A percentile compares a stretch with the other conserved stretches of the same genome.
phyloP scores from a whole-genome alignment of 495 filamentous ascomycete species.

The Podospora pseudopauciseta region DNA sequence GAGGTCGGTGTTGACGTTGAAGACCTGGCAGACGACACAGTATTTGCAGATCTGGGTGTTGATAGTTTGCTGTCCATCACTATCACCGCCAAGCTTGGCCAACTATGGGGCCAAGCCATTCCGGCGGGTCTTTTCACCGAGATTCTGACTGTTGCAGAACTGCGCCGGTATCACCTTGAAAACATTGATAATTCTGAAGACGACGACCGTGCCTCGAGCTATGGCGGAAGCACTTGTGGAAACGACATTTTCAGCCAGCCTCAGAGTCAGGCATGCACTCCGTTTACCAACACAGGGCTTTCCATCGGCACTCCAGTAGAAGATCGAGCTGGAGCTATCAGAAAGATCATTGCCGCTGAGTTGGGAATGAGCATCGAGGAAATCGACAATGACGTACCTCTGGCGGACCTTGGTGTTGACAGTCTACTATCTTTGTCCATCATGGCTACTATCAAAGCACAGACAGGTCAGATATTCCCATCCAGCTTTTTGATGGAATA shows the following conservation, averaged over 20 bases:
- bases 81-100: conserved; percentile 38
- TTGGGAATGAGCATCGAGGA: conserved; percentile 51
- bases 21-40: conserved; percentile 23
- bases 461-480: conserved; percentile 33
- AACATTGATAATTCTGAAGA: background rate
- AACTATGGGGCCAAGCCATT: conserved; percentile 41
- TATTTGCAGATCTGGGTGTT: conserved; percentile 46
- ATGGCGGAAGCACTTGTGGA: background rate
- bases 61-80: conserved; percentile 50
- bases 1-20: conserved; percentile 34
- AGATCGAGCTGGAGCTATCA: conserved; percentile 5
- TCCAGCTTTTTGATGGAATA: conserved; percentile 31
- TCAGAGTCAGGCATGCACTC: conserved; percentile 4
- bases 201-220: background rate
- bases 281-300: conserved; percentile 1
- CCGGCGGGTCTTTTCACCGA: conserved; percentile 39
- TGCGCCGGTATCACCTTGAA: conserved; percentile 16
- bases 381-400: conserved; percentile 35
- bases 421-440: conserved; percentile 45
- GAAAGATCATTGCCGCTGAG: conserved; percentile 47
- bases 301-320: conserved; percentile 5
- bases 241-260: background rate
- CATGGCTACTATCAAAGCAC: conserved; percentile 39
- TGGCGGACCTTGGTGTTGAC: conserved; percentile 47
- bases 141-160: conserved; percentile 40